Percentiles rank a stretch among this genome's conserved stretches.
Evolutionary conservation across 768 basidiomycete genomes (phyloP).

Genomic region (Melanogaster broomeanus): DNA sequence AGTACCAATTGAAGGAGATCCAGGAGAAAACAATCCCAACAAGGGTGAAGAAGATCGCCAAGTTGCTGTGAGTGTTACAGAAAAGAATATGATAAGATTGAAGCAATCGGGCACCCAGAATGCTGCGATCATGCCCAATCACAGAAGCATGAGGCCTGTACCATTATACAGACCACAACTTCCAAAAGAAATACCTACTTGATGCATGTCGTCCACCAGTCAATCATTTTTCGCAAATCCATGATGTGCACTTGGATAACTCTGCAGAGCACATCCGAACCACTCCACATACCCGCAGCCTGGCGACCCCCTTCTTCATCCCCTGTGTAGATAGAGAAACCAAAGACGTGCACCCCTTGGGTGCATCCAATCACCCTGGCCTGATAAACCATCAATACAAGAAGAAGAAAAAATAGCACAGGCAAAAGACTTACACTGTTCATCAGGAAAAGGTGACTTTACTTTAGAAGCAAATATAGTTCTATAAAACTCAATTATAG

Average conservation of each 20-base stretch:
- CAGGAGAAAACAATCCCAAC: too few relatives aligned
- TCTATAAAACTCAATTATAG: not conserved
- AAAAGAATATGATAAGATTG: too few relatives aligned
- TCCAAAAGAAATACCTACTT: not conserved
- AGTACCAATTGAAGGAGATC: too few relatives aligned
- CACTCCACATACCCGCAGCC: not conserved
- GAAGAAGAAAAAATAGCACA: not conserved
- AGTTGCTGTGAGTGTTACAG: too few relatives aligned
- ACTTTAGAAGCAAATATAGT: too few relatives aligned
- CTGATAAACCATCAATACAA: not conserved
- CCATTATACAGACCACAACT: not conserved
- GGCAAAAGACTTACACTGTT: not conserved
- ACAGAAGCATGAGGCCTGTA: too few relatives aligned
- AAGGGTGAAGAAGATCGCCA: too few relatives aligned
- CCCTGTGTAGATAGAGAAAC: not conserved
- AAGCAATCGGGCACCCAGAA: too few relatives aligned
- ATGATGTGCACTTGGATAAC: not conserved
- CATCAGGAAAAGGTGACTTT: not conserved
- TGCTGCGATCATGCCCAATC: too few relatives aligned
- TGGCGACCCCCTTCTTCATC: not conserved
- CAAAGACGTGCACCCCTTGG: not conserved
- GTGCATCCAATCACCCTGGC: not conserved
- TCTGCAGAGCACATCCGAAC: not conserved
- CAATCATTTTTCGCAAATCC: not conserved
- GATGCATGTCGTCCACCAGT: not conserved